Percentiles rank a stretch among this genome's conserved stretches.
Conservation (phyloP, 2,329 filamentous ascomycete genomes). For the Daldinia sp. region DNA sequence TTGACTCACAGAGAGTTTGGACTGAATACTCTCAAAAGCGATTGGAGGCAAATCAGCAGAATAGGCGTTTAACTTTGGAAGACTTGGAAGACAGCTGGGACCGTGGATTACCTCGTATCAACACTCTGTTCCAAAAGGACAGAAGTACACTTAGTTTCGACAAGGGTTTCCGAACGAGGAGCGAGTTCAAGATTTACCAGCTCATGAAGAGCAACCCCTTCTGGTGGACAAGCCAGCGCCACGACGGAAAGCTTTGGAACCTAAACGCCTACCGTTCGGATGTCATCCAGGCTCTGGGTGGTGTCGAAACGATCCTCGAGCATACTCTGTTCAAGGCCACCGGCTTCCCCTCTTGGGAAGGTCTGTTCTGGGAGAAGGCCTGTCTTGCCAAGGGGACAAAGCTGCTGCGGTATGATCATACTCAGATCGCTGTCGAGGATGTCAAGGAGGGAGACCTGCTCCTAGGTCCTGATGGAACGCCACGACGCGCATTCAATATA, state of each 20-base stretch:
- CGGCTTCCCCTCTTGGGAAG: conserved; percentile 96
- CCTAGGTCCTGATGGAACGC: conserved; percentile 61
- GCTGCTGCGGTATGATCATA: conserved; percentile 59
- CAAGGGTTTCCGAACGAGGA: conserved; percentile 94
- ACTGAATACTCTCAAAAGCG: conserved; percentile 99
- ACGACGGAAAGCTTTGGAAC: conserved; percentile 98
- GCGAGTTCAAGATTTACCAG: conserved; percentile 98
- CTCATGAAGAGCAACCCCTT: conserved; percentile 99
- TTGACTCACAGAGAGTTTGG: conserved; percentile 98
- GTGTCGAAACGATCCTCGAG: conserved; percentile 97
- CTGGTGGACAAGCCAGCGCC: conserved; percentile 98
- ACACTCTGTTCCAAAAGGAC: conserved; percentile 98
- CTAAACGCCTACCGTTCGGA: conserved; percentile 95
- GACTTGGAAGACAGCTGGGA: conserved; percentile 99
- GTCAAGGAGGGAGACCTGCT: conserved; percentile 63
- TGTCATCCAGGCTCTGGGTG: conserved; percentile 94
- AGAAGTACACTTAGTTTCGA: conserved; percentile 97
- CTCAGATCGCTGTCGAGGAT: conserved; percentile 60
- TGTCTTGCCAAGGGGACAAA: conserved; percentile 59
- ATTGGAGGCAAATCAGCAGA: conserved; percentile 96
- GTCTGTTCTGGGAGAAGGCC: conserved; percentile 83
- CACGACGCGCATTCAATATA: conserved; percentile 63
- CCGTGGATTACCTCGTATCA: conserved; percentile 95
- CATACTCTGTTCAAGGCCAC: conserved; percentile 98
- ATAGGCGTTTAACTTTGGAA: conserved; percentile 91